Conservation (phyloP, 2,329 filamentous ascomycete genomes). For the Pestalotiopsis sp. region DNA sequence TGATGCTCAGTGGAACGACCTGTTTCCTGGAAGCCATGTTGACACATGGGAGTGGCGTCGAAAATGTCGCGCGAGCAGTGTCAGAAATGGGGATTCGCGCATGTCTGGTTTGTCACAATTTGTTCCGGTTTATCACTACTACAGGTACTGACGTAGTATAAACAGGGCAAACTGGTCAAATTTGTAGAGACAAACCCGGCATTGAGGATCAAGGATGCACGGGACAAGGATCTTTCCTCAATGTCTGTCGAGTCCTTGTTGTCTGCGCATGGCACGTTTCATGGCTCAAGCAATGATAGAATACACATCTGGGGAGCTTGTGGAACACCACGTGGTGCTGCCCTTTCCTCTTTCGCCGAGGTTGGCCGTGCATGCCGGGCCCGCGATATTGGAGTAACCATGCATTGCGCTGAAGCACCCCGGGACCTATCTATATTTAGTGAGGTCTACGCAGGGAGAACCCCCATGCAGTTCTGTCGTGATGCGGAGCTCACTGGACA, state of each 20-base stretch:
- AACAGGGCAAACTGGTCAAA: slow-evolving; percentile 38
- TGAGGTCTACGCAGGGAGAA: slow-evolving; percentile 36
- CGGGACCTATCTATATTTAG: slow-evolving; percentile 38
- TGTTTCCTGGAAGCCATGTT: slow-evolving; percentile 56
- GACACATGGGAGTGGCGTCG: slow-evolving; percentile 27
- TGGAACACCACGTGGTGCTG: slow-evolving; percentile 46
- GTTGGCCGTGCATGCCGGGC: slow-evolving; percentile 40
- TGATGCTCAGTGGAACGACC: slow-evolving; percentile 51
- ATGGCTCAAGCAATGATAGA: slow-evolving; percentile 37
- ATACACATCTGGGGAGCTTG: slow-evolving; percentile 50
- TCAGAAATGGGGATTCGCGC: slow-evolving; percentile 21
- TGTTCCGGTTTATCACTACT: neutral
- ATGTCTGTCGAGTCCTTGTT: slow-evolving; percentile 36
- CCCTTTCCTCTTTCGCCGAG: slow-evolving; percentile 36
- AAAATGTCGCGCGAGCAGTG: slow-evolving; percentile 19
- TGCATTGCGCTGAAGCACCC: slow-evolving; percentile 47
- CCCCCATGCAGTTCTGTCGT: slow-evolving; percentile 45
- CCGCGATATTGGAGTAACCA: slow-evolving; percentile 45
- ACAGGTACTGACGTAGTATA: neutral
- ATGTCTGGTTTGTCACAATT: slow-evolving; percentile 19
- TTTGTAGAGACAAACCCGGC: slow-evolving; percentile 33
- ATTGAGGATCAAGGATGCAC: slow-evolving; percentile 33
- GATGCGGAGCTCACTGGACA: slow-evolving; percentile 38
- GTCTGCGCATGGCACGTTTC: slow-evolving; percentile 28
- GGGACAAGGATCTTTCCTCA: slow-evolving; percentile 35